phyloP scores from a whole-genome alignment of 2,329 filamentous ascomycete species.

The Hypoxylon sp. region DNA sequence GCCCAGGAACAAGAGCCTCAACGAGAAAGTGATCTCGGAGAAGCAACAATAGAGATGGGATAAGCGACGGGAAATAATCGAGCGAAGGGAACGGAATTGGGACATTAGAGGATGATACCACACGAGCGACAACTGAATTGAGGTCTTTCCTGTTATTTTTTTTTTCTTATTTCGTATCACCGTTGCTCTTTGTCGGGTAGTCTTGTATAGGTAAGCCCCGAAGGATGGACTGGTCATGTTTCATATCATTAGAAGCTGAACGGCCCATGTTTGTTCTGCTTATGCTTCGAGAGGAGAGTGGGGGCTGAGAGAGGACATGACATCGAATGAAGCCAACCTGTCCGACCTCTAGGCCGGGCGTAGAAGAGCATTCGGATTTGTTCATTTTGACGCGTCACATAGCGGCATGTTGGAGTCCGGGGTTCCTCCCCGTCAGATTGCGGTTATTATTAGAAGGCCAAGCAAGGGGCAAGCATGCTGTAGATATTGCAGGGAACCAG shows the following conservation, averaged over 20 bases:
- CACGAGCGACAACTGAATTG: conserved; percentile 28
- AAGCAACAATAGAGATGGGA: conserved; percentile 34
- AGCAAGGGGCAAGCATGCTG: conserved; percentile 14
- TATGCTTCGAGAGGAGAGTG: not conserved
- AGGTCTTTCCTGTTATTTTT: conserved; percentile 18
- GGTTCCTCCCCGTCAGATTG: conserved; percentile 17
- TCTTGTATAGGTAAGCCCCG: conserved; percentile 17
- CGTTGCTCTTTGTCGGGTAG: conserved; percentile 18
- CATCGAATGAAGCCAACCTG: not conserved
- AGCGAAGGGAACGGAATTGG: not conserved
- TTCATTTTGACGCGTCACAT: conserved; percentile 6
- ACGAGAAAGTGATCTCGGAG: conserved; percentile 46
- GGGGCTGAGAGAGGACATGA: not conserved
- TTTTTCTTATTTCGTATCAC: conserved; percentile 2
- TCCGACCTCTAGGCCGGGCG: not conserved
- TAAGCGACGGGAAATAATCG: not conserved
- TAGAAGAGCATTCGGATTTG: conserved; percentile 7
- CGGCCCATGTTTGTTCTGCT: conserved; percentile 1
- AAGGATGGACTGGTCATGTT: conserved; percentile 11
- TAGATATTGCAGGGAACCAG: conserved; percentile 24
- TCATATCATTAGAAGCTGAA: not conserved
- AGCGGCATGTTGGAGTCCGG: conserved; percentile 12
- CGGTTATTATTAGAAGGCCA: conserved; percentile 19
- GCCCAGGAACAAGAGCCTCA: conserved; percentile 61
- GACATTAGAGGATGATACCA: conserved; percentile 40